Base-by-base conservation (phyloP, 768 basidiomycete species). In the Pleurotus djamor region DNA sequence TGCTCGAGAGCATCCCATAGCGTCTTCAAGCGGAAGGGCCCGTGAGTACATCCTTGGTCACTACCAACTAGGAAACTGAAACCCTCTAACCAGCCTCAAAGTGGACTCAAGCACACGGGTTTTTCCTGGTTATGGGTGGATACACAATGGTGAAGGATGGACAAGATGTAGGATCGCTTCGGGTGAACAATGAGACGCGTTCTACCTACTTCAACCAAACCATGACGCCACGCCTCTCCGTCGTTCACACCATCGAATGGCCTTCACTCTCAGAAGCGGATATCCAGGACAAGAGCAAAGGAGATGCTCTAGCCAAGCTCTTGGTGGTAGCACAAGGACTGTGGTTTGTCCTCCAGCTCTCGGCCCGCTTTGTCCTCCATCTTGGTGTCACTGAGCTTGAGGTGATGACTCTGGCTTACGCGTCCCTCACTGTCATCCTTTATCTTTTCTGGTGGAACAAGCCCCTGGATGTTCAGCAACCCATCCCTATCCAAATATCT, bases 361-460 rank as follows among this genome's bases (percentile, higher is more conserved):
- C 72, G 6, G 64, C 66, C 1, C 67, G 76, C 5, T 47, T 59
- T 38, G 38, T 17, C 3, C 49, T 68, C 16, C 41, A 54, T 14
- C 64, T 79, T 12, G 63, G 69, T 2, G 49, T 74, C 13, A 74
- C 72, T 7, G 67, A 74, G 37, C 66, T 78, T 10, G 74, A 79
- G 60, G 60, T 76, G 13, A 61, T 69, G 4, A 79, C 77, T 0
- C 32, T 76, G 34, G 75, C 70, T 0, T 74, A 72, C 49, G 70
- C 68, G 3, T 45, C 67, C 4, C 61, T 76, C 35, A 76, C 69
- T 34, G 60, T 68, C 12, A 59, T 67, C 9, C 70, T 65, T 8
- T 77, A 74, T 59, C 36, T 55, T 0, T 50, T 74, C 2, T 78
- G 78, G 77, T 77, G 73, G 76, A 48, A 69, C 36, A 79, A 79